Conservation (phyloP, 2,329 filamentous ascomycete genomes). For the Xylaria sp. region DNA sequence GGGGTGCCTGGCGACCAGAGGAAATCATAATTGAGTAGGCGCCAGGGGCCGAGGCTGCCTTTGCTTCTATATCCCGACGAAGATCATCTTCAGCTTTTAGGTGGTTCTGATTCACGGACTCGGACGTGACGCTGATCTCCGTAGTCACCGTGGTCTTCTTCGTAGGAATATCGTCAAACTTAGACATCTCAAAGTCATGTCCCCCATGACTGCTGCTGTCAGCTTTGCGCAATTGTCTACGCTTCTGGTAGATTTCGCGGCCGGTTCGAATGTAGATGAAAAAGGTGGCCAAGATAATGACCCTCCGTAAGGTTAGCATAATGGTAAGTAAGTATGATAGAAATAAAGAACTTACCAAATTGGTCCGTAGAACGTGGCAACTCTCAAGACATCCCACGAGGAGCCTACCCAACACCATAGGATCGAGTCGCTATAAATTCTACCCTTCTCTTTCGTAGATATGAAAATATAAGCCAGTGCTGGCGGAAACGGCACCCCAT, state of each 20-base stretch:
- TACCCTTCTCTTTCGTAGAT: constrained; percentile 60
- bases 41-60: constrained; percentile 36
- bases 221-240: constrained; percentile 69
- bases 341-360: constrained; percentile 66
- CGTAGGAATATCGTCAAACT: constrained; percentile 60
- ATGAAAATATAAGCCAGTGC: constrained; percentile 76
- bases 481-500: constrained; percentile 77
- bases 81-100: constrained; percentile 51
- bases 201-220: constrained; percentile 53
- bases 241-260: constrained; percentile 73
- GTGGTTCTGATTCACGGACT: constrained; percentile 53
- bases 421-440: constrained; percentile 78
- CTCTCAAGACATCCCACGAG: constrained; percentile 76
- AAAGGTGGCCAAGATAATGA: constrained; percentile 70
- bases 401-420: constrained; percentile 84
- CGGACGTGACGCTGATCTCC: constrained; percentile 72
- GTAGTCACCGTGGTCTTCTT: constrained; percentile 72
- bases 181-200: constrained; percentile 56
- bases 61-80: constrained; percentile 46
- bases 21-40: constrained; percentile 65
- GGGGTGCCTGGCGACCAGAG: constrained; percentile 47
- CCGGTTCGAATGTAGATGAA: constrained; percentile 76
- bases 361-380: constrained; percentile 79
- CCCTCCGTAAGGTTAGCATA: constrained; percentile 55
- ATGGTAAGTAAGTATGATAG: not conserved